Evolutionary conservation across 2,329 filamentous ascomycete genomes (phyloP).

Genomic region (Diaporthe helianthi): DNA sequence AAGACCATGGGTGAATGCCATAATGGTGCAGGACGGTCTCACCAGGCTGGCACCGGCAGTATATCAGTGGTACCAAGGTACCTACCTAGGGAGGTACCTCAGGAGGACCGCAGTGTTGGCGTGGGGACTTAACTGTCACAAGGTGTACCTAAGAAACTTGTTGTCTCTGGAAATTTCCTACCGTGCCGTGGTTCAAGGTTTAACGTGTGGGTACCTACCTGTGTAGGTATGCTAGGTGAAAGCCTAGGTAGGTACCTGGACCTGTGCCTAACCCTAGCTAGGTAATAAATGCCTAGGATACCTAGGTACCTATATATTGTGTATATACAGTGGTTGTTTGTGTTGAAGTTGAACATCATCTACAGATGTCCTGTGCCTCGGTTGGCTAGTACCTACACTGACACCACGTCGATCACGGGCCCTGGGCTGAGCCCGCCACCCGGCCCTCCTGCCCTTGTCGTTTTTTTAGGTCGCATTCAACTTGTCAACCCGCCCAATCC

Average conservation of each 20-base stretch:
- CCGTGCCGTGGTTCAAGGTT: too few relatives aligned
- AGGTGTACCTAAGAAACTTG: neutral
- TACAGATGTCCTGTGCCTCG: too few relatives aligned
- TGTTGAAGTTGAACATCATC: neutral
- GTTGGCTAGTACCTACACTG: neutral
- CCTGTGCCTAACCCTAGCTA: too few relatives aligned
- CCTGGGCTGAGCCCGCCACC: slow-evolving; percentile 22
- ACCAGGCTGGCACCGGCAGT: neutral
- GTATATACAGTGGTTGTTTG: neutral
- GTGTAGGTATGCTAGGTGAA: neutral
- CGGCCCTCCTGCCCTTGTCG: slow-evolving; percentile 4
- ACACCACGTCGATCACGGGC: slow-evolving; percentile 9
- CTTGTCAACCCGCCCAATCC: slow-evolving; percentile 12
- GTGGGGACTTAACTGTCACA: slow-evolving; percentile 12
- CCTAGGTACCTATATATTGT: too few relatives aligned
- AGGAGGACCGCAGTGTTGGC: neutral
- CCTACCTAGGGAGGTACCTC: too few relatives aligned
- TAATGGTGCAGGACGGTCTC: slow-evolving; percentile 11
- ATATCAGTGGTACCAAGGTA: neutral
- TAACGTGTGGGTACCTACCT: too few relatives aligned
- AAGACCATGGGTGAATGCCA: neutral
- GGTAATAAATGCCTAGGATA: too few relatives aligned
- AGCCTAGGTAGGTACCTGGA: too few relatives aligned
- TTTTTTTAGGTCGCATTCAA: slow-evolving; percentile 11
- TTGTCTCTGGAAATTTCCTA: neutral